Percentiles rank a stretch among this genome's conserved stretches.
These are phyloP conservation scores for Cocos nucifera DNA, from an alignment of 176 grass and related monocot genomes.

Conservation along the genomic window DNA sequence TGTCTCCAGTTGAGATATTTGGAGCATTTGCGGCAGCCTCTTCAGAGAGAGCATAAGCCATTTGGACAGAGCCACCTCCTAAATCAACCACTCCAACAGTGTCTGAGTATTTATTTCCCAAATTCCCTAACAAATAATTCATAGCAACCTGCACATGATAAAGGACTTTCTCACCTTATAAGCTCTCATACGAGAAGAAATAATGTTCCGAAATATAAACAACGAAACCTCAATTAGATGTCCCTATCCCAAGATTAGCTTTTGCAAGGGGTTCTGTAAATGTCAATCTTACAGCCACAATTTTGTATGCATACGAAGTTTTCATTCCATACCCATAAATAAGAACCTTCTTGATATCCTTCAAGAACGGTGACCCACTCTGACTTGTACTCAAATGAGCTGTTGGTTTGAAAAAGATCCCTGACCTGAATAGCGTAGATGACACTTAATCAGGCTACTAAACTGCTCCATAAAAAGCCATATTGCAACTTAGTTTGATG, in stretches of 20 bases:
- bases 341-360: slow-evolving; percentile 48
- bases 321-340: slow-evolving; percentile 33
- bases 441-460: no score
- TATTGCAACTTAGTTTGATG: no score
- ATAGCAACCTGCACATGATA: slow-evolving; percentile 24
- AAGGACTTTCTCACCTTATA: neutral
- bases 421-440: slow-evolving; percentile 14
- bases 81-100: slow-evolving; percentile 42
- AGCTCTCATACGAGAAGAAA: no score
- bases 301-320: no score
- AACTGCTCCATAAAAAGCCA: no score
- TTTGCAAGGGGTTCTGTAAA: no score
- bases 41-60: slow-evolving; percentile 36
- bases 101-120: slow-evolving; percentile 41
- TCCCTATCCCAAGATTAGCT: no score
- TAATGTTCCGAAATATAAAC: no score
- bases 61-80: slow-evolving; percentile 46
- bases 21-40: slow-evolving; percentile 36
- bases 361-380: slow-evolving; percentile 34
- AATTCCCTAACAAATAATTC: slow-evolving; percentile 39
- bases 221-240: no score
- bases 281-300: no score
- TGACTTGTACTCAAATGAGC: slow-evolving; percentile 27
- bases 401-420: slow-evolving; percentile 32
- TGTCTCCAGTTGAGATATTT: neutral